Percentiles rank a stretch among this genome's conserved stretches.
phyloP scores from a whole-genome alignment of 2,329 filamentous ascomycete genomes.

The Colletotrichum sp. region DNA sequence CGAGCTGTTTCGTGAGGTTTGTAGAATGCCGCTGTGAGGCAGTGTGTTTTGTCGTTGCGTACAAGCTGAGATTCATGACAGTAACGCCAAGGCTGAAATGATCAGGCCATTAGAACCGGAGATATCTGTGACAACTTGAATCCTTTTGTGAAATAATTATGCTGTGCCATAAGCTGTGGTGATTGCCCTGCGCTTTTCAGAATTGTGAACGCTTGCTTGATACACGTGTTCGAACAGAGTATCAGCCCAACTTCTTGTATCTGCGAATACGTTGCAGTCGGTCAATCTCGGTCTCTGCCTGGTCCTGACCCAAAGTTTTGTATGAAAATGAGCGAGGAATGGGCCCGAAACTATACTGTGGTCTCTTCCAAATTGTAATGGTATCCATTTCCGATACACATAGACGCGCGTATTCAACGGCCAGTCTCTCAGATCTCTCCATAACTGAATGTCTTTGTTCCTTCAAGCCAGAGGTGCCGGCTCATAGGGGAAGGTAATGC shows the following conservation, averaged over 20 bases:
- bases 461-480: fast-evolving
- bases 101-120: fast-evolving
- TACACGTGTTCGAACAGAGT: background rate
- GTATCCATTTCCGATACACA: background rate
- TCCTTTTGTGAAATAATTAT: fast-evolving
- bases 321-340: background rate
- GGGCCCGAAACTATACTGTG: fast-evolving
- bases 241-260: background rate
- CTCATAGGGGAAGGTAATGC: too few relatives aligned
- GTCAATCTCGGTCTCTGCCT: fast-evolving
- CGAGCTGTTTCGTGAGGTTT: background rate
- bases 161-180: background rate
- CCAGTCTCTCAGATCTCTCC: background rate
- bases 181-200: background rate
- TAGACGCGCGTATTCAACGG: fast-evolving
- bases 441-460: fast-evolving
- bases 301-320: fast-evolving
- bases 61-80: background rate
- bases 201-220: background rate
- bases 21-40: background rate
- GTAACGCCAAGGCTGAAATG: fast-evolving
- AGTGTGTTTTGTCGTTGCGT: background rate
- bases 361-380: background rate
- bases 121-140: fast-evolving
- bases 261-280: background rate